Evolutionary conservation across 192 early-diverging fungal species (phyloP), one percentile per base, ranked within the genome.

Genomic region (Linnemannia zychae): DNA sequence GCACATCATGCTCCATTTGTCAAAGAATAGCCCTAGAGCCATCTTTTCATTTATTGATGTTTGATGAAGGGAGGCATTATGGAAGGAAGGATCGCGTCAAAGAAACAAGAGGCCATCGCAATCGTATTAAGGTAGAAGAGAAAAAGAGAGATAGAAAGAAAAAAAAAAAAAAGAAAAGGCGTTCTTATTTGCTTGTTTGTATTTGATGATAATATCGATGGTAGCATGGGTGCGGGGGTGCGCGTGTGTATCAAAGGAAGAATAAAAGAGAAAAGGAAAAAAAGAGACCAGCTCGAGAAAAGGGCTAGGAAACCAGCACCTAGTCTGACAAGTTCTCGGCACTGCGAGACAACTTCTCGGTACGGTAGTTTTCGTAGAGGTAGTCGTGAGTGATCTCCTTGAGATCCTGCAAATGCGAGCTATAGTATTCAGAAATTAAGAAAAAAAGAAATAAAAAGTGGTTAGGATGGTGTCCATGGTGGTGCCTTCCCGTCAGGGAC

Each of bases 321-420:
- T 87, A 89, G 78, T 89, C 88, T 60, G 79, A 75, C 57, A 82
- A 20, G 48, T 76, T 83, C 65, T 89, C 88, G 34, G 75, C 84
- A 67, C 75, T 87, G 75, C 88, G 81, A 67, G 84, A 87, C 71
- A 99, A 95, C 90, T 97, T 97, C 83, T 95, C 92, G 20, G 97
- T 95, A 90, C 99, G 97, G 89, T 98, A 98, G 68, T 96, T 94
- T 82, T 98, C 96, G 86, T 99, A 99, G 81, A 99, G 94, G 71
- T 96, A 95, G 81, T 94, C 94, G 78, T 98, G 97, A 16, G 99
- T 99, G 79, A 97, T 97, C 70, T 99, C 99, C 87, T 98, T 98
- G 44, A 99, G 88, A 69, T 99, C 99, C 80, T 97, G 96, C 77
- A 99, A 92, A 87, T 99, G 99, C 77, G 97, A 98, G 90, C 97